Conservation (phyloP, 306 rosid species). For the Dalbergia oliveri region DNA sequence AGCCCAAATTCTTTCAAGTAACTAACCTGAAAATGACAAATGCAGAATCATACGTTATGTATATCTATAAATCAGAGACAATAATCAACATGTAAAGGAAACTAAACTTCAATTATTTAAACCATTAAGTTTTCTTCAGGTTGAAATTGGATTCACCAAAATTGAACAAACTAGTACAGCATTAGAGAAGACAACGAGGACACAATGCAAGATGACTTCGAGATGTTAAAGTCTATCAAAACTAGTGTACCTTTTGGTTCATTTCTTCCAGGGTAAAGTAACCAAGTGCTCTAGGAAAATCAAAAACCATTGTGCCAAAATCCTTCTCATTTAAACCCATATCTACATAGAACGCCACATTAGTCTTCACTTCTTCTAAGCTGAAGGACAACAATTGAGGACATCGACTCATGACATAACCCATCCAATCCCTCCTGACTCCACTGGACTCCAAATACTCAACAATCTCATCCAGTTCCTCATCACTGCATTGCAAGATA, state of each 20-base stretch:
- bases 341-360: constrained; percentile 69
- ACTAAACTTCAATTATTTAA: neutral
- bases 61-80: constrained; percentile 27
- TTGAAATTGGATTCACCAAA: neutral
- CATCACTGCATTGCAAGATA: constrained; percentile 60
- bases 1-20: constrained; percentile 94
- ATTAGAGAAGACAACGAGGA: constrained; percentile 15
- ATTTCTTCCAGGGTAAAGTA: constrained; percentile 71
- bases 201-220: constrained; percentile 4
- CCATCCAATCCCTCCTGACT: constrained; percentile 89
- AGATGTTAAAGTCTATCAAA: constrained; percentile 21
- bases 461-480: constrained; percentile 78
- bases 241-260: constrained; percentile 75
- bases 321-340: constrained; percentile 84
- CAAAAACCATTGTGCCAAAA: constrained; percentile 99
- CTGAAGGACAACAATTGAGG: constrained; percentile 77
- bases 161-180: constrained; percentile 22
- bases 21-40: constrained; percentile 65
- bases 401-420: constrained; percentile 82
- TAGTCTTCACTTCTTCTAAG: constrained; percentile 74
- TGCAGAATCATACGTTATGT: constrained; percentile 43
- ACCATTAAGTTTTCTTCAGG: neutral
- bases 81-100: constrained; percentile 33
- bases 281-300: constrained; percentile 82
- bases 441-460: constrained; percentile 76